phyloP scores from a whole-genome alignment of 2,329 filamentous ascomycete species.

The Epicoccum sorghinum region DNA sequence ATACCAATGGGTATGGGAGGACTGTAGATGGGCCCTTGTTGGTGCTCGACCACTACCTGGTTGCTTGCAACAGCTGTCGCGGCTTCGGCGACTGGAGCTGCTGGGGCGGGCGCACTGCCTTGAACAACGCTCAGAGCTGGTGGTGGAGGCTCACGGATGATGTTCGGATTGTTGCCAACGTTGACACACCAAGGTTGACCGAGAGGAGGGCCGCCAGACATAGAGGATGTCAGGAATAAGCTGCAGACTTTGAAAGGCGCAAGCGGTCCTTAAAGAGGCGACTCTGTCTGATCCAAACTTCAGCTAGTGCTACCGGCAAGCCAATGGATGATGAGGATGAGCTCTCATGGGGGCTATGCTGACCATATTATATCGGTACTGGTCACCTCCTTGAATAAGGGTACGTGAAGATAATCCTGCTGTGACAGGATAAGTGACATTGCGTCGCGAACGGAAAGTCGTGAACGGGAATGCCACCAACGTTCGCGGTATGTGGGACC shows the following conservation, averaged over 20 bases:
- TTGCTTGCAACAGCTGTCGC: neutral
- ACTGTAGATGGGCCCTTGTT: slow-evolving; percentile 31
- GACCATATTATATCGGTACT: neutral
- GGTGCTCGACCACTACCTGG: slow-evolving; percentile 31
- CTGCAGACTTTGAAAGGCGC: too few relatives aligned
- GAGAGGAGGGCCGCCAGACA: slow-evolving; percentile 37
- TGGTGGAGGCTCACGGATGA: slow-evolving; percentile 42
- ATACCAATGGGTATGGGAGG: slow-evolving; percentile 31
- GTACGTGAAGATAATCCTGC: slow-evolving; percentile 23
- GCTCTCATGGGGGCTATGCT: neutral
- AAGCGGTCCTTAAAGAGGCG: neutral
- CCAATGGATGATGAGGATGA: neutral
- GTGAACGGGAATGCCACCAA: too few relatives aligned
- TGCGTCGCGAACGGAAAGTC: slow-evolving; percentile 8
- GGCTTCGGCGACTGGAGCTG: neutral
- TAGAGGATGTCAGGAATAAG: slow-evolving; percentile 6
- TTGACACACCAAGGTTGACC: slow-evolving; percentile 37
- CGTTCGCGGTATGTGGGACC: too few relatives aligned
- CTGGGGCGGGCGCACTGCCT: slow-evolving; percentile 3
- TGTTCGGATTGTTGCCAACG: slow-evolving; percentile 43
- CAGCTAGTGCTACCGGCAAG: neutral
- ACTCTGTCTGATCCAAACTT: neutral
- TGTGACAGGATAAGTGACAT: slow-evolving; percentile 1
- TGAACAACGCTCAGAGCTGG: slow-evolving; percentile 30
- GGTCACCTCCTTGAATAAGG: neutral